Base-by-base conservation (phyloP, 257 asterid genomes). In the Primulina tabacum region DNA sequence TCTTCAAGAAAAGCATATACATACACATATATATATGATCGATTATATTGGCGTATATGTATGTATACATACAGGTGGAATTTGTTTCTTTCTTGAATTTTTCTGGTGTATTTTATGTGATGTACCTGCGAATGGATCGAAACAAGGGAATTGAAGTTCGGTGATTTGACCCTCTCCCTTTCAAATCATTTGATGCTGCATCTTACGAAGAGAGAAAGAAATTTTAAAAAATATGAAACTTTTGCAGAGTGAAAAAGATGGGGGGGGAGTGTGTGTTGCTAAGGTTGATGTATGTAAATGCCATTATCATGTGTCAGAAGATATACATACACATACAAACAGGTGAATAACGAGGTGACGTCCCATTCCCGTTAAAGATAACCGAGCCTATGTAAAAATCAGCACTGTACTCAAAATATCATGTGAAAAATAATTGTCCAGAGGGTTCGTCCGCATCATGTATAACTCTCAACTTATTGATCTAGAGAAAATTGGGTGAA, bases 271-370 rank as follows among this genome's bases (percentile, higher is more conserved):
- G 38, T 60, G 57, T 67, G 71, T 70, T 40, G 57, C 78, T 62
- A 60, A 69, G 20, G 71, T 73, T 71, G 67, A 28, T 17, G 38
- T 75, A 53, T 74, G 78, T 76, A 81, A 83, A 78, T 69, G 88
- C 78, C 78, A 83, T 84, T 79, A 79, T 78, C 89, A 85, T 71
- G 82, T 88, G 96, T 83, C 96, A 88, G 96, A 88, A 86, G 81
- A 82, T 68, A 65, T 43, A 72, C 37, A 62, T 20, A 61, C 72
- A 69, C 76, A 62, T 17, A 67, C 80, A 70, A 83, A 84, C 88
- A 84, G 82, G 76, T 87, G 85, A 84, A 88, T 82, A 88, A 88
- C 91, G 88, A 92, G 98, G 98, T 73, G 86, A 86, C 80, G 95
- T 92, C 98, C 81, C 77, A 83, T 80, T 92, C 92, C 77, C 78